These are phyloP conservation scores for Annulohypoxylon nitens DNA, from an alignment of 495 filamentous ascomycete genomes.

Conservation along the genomic window DNA sequence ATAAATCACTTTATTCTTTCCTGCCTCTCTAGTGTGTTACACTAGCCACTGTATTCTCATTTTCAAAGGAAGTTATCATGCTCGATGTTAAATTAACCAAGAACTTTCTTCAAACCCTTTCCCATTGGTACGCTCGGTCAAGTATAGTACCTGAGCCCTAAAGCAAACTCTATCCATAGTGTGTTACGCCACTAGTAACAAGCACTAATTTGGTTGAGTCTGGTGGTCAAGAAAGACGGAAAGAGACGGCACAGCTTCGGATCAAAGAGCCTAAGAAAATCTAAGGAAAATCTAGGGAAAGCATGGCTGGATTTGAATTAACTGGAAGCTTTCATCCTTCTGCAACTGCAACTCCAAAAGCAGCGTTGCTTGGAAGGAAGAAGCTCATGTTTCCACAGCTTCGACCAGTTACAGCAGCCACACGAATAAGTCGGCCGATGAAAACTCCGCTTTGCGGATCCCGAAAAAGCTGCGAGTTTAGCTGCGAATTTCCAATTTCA, in stretches of 20 bases:
- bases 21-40: not conserved
- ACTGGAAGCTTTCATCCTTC: conserved; percentile 1
- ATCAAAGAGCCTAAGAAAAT: conserved; percentile 7
- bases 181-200: conserved; percentile 8
- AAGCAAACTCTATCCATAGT: conserved; percentile 14
- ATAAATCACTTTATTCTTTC: conserved; percentile 5
- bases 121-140: not conserved
- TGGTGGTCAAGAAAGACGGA: conserved; percentile 5
- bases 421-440: conserved; percentile 22
- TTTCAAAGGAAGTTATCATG: conserved; percentile 7
- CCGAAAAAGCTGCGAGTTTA: conserved; percentile 42
- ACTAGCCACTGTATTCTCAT: not conserved
- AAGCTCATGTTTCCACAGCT: conserved; percentile 26
- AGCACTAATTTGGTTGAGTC: not conserved
- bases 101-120: not conserved
- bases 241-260: conserved; percentile 32
- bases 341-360: conserved; percentile 22
- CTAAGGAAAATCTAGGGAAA: conserved; percentile 20
- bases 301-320: conserved; percentile 13
- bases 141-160: conserved; percentile 7
- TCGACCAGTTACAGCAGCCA: conserved; percentile 40
- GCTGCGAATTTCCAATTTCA: conserved; percentile 16
- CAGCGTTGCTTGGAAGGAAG: conserved; percentile 13
- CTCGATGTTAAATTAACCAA: not conserved
- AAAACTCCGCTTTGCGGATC: conserved; percentile 47